Evolutionary conservation across 768 basidiomycete genomes (phyloP).

Genomic region (Mycena venus): DNA sequence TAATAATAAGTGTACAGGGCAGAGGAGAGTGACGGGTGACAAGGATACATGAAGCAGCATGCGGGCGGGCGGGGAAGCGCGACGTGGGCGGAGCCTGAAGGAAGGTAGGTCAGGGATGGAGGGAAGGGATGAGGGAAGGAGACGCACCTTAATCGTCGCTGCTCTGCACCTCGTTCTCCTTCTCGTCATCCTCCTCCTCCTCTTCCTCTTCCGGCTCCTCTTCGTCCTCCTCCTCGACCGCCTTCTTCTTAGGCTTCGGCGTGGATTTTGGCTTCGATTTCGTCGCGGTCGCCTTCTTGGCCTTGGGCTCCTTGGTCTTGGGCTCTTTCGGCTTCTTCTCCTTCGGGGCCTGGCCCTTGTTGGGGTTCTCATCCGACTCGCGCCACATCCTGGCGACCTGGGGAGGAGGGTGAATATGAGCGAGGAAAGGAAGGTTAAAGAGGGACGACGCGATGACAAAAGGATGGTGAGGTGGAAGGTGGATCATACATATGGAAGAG

Average conservation of each 20-base stretch:
- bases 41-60: too few species aligned
- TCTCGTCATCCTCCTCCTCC: slow-evolving; percentile 30
- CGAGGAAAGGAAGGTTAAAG: too few species aligned
- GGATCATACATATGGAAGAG: too few species aligned
- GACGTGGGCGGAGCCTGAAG: too few species aligned
- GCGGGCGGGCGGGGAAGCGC: too few species aligned
- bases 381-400: slow-evolving; percentile 72
- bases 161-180: slow-evolving; percentile 18
- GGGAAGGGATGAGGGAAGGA: background rate
- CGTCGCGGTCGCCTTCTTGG: slow-evolving; percentile 21
- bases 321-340: slow-evolving; percentile 63
- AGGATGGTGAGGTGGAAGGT: too few species aligned
- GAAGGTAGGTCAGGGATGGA: too few species aligned
- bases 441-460: too few species aligned
- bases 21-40: too few species aligned
- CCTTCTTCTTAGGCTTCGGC: slow-evolving; percentile 20
- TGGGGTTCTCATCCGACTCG: slow-evolving; percentile 74
- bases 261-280: slow-evolving; percentile 34
- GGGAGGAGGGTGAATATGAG: background rate
- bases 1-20: too few species aligned
- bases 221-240: too few species aligned
- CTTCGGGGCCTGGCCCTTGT: slow-evolving; percentile 64
- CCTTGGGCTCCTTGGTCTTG: slow-evolving; percentile 45
- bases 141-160: slow-evolving; percentile 23
- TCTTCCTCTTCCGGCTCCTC: slow-evolving; percentile 26